Evolutionary conservation across 495 filamentous ascomycete genomes (phyloP), one percentile per base, ranked within the genome.

Genomic region (Articulospora tetracladia): DNA sequence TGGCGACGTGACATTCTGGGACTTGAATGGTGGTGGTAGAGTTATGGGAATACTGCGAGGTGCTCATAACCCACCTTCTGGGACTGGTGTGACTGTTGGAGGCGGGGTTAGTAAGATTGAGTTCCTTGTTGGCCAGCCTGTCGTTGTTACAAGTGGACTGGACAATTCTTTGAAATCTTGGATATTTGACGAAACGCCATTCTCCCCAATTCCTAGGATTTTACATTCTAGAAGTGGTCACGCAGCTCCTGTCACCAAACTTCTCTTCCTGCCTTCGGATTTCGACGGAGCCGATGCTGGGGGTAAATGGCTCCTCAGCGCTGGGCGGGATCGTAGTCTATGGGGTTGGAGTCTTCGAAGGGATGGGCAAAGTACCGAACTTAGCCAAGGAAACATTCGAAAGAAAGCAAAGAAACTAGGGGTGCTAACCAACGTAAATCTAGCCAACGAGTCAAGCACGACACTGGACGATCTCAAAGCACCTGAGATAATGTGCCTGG

Each of bases 321-420:
- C 88, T 55, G 91, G 90, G 52, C 80, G 84, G 67, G 94, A 98
- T 70, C 80, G 90, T 60, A 95, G 90, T 73, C 77, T 98, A 13
- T 97, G 95, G 93, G 93, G 88, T 17, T 93, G 94, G 81, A 97
- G 93, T 78, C 73, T 98, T 62, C 88, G 95, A 34, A 88, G 91
- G 59, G 94, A 99, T 70, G 93, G 92, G 32, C 95, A 98, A 72
- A 95, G 90, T 65, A 85, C 90, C 4, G 94, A 98, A 70, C 74
- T 99, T 11, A 97, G 92, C 28, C 95, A 99, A 71, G 93, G 93
- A 22, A 82, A 85, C 50, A 77, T 94, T 30, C 83, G 86, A 50
- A 89, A 86, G 64, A 96, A 91, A 72, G 87, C 90, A 3, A 95
- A 90, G 73, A 96, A 95, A 66, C 73, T 82, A 24, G 90, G 90